phyloP scores from a whole-genome alignment of 164 flowering plant species.

The Chloranthus sessilifolius region DNA sequence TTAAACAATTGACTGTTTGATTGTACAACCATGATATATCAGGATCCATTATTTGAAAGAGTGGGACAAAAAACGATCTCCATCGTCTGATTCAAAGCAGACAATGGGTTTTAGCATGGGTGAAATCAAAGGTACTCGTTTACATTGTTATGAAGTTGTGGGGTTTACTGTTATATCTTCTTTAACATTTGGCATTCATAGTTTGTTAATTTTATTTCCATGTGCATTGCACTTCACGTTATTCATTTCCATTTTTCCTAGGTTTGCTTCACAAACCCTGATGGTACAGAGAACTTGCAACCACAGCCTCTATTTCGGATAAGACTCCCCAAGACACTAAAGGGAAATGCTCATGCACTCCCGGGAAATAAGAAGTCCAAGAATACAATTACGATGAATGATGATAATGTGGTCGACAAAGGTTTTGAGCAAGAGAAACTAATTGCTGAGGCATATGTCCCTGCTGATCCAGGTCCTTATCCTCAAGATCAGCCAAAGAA shows the following conservation, averaged over 20 bases:
- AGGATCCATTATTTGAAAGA: no score
- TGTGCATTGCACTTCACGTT: no score
- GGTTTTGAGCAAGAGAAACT: constrained; percentile 45
- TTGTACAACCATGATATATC: no score
- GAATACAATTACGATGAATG: constrained; percentile 19
- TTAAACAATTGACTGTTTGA: no score
- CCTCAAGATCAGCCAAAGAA: constrained; percentile 97
- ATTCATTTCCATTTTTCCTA: constrained; percentile 23
- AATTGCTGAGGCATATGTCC: constrained; percentile 77
- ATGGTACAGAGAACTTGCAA: constrained; percentile 55
- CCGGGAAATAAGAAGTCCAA: constrained; percentile 51
- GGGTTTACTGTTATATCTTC: no score
- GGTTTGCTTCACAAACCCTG: constrained; percentile 66
- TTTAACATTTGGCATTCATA: no score
- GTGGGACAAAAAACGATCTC: no score
- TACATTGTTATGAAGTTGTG: no score
- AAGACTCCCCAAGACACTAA: constrained; percentile 52
- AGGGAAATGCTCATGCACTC: constrained; percentile 48
- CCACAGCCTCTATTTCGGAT: constrained; percentile 84
- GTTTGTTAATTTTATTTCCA: no score
- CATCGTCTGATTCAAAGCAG: no score
- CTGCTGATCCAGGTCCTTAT: constrained; percentile 98
- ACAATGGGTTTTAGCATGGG: no score
- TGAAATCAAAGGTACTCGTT: no score
- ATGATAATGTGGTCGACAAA: constrained; percentile 25